phyloP scores from a whole-genome alignment of 1,284 basidiomycete species.

The Cryptococcus wingfieldii region DNA sequence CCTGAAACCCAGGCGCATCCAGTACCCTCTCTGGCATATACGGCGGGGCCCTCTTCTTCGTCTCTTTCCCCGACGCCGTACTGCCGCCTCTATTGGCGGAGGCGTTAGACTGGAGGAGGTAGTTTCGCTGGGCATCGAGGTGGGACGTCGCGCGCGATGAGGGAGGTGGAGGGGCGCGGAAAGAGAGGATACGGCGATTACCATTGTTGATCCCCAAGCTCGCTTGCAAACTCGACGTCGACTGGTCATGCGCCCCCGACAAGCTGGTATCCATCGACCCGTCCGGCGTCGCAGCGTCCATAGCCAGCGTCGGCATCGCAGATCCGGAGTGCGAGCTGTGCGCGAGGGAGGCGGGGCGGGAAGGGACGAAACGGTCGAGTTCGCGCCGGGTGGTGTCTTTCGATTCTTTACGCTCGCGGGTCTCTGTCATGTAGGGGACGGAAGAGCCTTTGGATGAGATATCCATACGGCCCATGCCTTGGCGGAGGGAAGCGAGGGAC shows the following conservation, averaged over 20 bases:
- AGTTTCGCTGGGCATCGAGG: slow-evolving; percentile 43
- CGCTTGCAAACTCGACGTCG: slow-evolving; percentile 32
- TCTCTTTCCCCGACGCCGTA: slow-evolving; percentile 15
- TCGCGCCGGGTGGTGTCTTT: slow-evolving; percentile 20
- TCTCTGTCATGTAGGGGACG: slow-evolving; percentile 13
- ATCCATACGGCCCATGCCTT: slow-evolving; percentile 43
- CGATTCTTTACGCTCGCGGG: slow-evolving; percentile 12
- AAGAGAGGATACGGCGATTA: slow-evolving; percentile 44
- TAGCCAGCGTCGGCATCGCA: slow-evolving; percentile 31
- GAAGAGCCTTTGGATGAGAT: slow-evolving; percentile 25
- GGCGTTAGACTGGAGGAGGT: slow-evolving; percentile 34
- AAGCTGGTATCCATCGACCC: slow-evolving; percentile 20
- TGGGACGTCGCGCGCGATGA: slow-evolving; percentile 44
- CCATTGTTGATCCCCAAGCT: slow-evolving; percentile 25
- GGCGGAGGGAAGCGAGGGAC: slow-evolving; percentile 26
- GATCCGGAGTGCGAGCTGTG: slow-evolving; percentile 27
- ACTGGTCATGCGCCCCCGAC: slow-evolving; percentile 17
- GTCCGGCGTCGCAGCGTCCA: slow-evolving; percentile 28
- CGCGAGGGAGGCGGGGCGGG: slow-evolving; percentile 31
- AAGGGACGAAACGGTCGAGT: slow-evolving; percentile 49
- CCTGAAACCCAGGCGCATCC: slow-evolving; percentile 89
- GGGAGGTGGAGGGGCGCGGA: slow-evolving; percentile 43
- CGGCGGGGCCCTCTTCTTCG: slow-evolving; percentile 32
- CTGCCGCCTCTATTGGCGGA: slow-evolving; percentile 26
- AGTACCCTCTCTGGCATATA: slow-evolving; percentile 84